Conservation (phyloP, 345 rosid genomes). For the Combretum micranthum region DNA sequence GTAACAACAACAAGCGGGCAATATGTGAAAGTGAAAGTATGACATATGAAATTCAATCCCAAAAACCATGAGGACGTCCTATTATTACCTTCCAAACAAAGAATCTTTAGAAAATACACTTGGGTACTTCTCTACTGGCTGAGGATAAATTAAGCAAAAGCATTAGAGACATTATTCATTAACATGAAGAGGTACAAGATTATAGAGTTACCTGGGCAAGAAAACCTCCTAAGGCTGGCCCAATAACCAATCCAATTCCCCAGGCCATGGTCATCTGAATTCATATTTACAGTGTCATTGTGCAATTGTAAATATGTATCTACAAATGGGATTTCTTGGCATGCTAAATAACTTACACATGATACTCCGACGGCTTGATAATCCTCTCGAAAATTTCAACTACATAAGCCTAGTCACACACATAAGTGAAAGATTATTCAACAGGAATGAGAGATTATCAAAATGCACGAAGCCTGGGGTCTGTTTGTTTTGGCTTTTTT, state of each 20-base stretch:
- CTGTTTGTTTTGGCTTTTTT: no score
- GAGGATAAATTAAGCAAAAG: neutral
- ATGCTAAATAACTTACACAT: slow-evolving; percentile 43
- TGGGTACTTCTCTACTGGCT: slow-evolving; percentile 91
- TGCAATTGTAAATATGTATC: no score
- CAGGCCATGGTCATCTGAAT: slow-evolving; percentile 85
- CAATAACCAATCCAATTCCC: slow-evolving; percentile 93
- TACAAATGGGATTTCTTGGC: neutral
- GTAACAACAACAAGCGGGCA: no score
- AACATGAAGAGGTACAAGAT: neutral
- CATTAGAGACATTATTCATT: no score
- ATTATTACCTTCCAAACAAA: slow-evolving; percentile 63
- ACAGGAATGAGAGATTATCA: no score
- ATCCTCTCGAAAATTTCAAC: slow-evolving; percentile 59
- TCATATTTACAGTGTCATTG: neutral
- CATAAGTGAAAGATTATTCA: neutral
- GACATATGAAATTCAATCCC: no score
- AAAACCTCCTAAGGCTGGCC: slow-evolving; percentile 93
- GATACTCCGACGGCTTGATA: slow-evolving; percentile 79
- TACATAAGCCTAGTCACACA: slow-evolving; percentile 66
- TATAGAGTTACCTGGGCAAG: slow-evolving; percentile 67
- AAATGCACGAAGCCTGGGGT: no score
- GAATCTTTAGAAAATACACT: slow-evolving; percentile 58
- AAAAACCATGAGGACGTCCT: slow-evolving; percentile 2
- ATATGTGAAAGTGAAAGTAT: no score